Percentiles rank a stretch among this genome's conserved stretches.
phyloP scores from a whole-genome alignment of 1,284 basidiomycete species.

The Malassezia dermatis region DNA sequence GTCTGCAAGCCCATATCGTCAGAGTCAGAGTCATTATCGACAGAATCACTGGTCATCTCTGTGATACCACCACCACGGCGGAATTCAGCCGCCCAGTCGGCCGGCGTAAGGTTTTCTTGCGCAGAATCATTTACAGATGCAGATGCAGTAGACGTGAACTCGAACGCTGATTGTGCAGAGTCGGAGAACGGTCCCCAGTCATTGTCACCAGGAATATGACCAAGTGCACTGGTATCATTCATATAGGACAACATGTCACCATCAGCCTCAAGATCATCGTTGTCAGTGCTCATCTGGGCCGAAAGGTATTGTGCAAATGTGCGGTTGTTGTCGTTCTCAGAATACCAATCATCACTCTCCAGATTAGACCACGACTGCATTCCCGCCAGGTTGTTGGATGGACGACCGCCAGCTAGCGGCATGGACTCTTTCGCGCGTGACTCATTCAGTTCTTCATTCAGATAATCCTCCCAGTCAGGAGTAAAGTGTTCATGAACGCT shows the following conservation, averaged over 20 bases:
- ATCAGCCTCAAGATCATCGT: constrained; percentile 40
- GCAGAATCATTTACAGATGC: background rate
- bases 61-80: constrained; percentile 17
- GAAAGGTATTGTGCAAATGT: constrained; percentile 45
- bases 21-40: constrained; percentile 31
- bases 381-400: constrained; percentile 18
- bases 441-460: constrained; percentile 38
- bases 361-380: constrained; percentile 9
- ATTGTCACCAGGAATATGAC: background rate
- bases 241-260: constrained; percentile 22
- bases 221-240: background rate
- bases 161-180: constrained; percentile 14
- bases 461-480: constrained; percentile 39
- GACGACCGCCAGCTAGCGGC: constrained; percentile 42
- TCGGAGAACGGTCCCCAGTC: constrained; percentile 46
- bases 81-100: constrained; percentile 44
- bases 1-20: constrained; percentile 17
- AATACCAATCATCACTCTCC: constrained; percentile 17
- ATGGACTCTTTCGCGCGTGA: constrained; percentile 40
- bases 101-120: constrained; percentile 41
- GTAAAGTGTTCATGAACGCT: constrained; percentile 22
- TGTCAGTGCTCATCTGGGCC: constrained; percentile 39
- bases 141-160: constrained; percentile 15
- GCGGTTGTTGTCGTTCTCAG: constrained; percentile 24
- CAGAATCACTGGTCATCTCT: constrained; percentile 1